Percentiles rank a stretch among this genome's conserved stretches.
Evolutionary conservation across 73 alveolate species (phyloP).

Genomic region (Stentor roeselii): DNA sequence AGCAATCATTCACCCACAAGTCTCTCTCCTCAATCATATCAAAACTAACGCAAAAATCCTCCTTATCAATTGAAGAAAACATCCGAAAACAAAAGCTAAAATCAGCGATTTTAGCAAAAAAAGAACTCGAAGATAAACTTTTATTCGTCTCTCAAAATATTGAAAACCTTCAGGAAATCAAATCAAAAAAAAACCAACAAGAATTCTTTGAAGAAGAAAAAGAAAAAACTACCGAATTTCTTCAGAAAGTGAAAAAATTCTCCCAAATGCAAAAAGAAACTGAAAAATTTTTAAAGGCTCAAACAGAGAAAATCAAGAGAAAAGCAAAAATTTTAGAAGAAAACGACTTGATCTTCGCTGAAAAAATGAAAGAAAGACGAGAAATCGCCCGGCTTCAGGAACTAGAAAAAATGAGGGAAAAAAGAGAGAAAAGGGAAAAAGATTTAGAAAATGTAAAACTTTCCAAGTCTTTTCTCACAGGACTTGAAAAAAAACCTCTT

Average conservation of each 20-base stretch:
- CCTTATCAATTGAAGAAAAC: background rate
- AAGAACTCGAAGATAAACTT: background rate
- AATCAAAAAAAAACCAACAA: background rate
- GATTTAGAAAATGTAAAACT: background rate
- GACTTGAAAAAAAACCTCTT: slow-evolving; percentile 1
- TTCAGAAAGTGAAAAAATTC: background rate
- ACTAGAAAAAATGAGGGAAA: slow-evolving; percentile 12
- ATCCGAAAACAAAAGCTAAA: background rate
- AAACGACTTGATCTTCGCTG: background rate
- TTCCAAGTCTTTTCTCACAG: no score
- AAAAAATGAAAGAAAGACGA: background rate
- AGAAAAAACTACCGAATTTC: background rate
- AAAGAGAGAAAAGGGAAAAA: background rate
- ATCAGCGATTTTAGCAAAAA: background rate
- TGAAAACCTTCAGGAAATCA: background rate
- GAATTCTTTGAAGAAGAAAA: background rate
- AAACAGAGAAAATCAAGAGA: background rate
- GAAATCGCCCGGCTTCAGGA: background rate
- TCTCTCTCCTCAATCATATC: no score
- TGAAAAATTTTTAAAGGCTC: background rate
- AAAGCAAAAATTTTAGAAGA: background rate
- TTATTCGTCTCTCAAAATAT: background rate
- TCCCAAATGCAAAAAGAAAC: background rate
- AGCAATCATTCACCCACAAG: no score
- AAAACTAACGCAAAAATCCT: no score